Evolutionary conservation across 495 filamentous ascomycete species (phyloP), one percentile per base, ranked within the genome.

Genomic region (Xylaria acuta): DNA sequence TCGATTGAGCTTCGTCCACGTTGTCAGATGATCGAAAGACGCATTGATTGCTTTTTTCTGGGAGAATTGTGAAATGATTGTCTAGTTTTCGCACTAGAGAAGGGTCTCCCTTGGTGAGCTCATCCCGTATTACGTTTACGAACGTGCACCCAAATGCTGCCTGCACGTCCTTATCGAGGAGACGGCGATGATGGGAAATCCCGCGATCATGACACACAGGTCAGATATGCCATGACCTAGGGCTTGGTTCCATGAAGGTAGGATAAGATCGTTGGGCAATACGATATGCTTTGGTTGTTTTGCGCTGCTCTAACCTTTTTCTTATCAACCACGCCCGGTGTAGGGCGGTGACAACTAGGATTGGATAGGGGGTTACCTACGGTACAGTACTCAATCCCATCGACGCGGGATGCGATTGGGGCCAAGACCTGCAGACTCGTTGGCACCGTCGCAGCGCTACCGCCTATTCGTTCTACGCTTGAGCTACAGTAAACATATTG

Each of bases 361-460:
- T 51, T 40, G 11, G 69, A 71, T 64, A 64, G 47, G 59, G 59
- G n/a, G n/a, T n/a, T n/a, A n/a, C n/a, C n/a, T n/a, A n/a, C n/a
- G n/a, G 53, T 30, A 38, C 58, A 12, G 58, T n/a, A 56, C 53
- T 30, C 40, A 47, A 32, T 51, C 36, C 12, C 41, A 45, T 56
- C 49, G 58, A 41, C 34, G 59, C 3, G 36, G 34, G 59, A 71
- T 64, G 69, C 59, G 59, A 71, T 71, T 71, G 69, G 69, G 69
- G 69, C 69, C 47, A 62, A 71, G 59, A 69, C 54, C 32, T 64
- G 68, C 45, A 7, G 69, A 64, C 68, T 38, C 56, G 40, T 41
- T 70, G 58, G 56, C 69, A 71, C 69, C 59, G 59, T 71, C 69
- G 69, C 69, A 64, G 18, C 69, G 59, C 69, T 64, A 64, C 56